A percentile compares a stretch with the other conserved stretches of the same genome.
phyloP scores from a whole-genome alignment of 352 stramenopile genomes.

The Blastocystis sp. region DNA sequence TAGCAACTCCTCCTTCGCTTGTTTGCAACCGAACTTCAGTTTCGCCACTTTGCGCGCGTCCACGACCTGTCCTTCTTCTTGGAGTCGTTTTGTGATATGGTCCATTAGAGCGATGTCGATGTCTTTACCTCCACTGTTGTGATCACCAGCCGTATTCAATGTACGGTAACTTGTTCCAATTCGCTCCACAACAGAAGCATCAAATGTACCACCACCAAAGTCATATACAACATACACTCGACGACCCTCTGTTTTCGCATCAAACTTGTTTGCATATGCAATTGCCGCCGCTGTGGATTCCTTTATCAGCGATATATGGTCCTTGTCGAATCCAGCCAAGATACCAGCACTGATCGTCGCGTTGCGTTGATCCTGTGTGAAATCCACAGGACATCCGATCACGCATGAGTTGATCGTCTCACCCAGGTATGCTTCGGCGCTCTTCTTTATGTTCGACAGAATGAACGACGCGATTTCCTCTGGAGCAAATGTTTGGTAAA shows the following conservation, averaged over 20 bases:
- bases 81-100: background rate
- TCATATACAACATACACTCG: conserved; percentile 47
- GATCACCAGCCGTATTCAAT: conserved; percentile 10
- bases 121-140: conserved; percentile 30
- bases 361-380: conserved; percentile 10
- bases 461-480: conserved; percentile 12
- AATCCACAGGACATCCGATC: conserved; percentile 51
- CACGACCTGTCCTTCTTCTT: background rate
- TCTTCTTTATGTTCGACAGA: background rate
- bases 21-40: conserved; percentile 27
- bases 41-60: background rate
- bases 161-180: background rate
- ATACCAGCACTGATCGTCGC: background rate
- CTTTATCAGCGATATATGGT: background rate
- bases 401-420: background rate
- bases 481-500: background rate
- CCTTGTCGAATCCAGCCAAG: conserved; percentile 5
- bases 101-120: conserved; percentile 33
- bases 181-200: conserved; percentile 28
- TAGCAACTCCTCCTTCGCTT: conserved; percentile 23
- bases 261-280: conserved; percentile 21
- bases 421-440: background rate
- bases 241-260: background rate
- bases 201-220: conserved; percentile 63
- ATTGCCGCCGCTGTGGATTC: conserved; percentile 29